phyloP scores from a whole-genome alignment of 192 early-diverging fungal species.

The Backusella westeae region DNA sequence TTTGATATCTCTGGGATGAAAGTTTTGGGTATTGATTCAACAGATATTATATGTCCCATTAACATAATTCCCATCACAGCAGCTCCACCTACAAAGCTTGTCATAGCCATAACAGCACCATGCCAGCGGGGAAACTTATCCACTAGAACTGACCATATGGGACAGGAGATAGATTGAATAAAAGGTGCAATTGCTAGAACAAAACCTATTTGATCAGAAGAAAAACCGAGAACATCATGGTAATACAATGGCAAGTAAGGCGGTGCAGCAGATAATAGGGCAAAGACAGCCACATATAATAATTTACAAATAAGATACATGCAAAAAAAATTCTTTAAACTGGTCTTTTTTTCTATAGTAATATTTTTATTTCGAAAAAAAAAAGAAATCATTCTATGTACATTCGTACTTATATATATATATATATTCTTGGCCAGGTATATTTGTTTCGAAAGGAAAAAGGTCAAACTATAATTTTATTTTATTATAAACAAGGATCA shows the following conservation, averaged over 20 bases:
- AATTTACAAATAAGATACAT: slow-evolving; percentile 26
- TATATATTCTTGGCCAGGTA: neutral
- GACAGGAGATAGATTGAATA: slow-evolving; percentile 35
- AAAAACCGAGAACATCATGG: slow-evolving; percentile 20
- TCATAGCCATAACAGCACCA: slow-evolving; percentile 22
- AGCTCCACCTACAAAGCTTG: slow-evolving; percentile 19
- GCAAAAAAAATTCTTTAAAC: neutral
- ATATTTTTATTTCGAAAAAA: neutral
- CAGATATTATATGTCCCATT: neutral
- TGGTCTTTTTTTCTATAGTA: neutral
- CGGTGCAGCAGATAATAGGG: slow-evolving; percentile 16
- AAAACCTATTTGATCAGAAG: slow-evolving; percentile 32
- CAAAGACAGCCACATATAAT: slow-evolving; percentile 27
- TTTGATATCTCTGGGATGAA: neutral
- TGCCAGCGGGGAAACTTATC: slow-evolving; percentile 31
- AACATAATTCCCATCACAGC: slow-evolving; percentile 24
- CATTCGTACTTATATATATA: neutral
- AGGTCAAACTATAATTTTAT: slow-evolving; percentile 8
- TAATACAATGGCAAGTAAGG: slow-evolving; percentile 38
- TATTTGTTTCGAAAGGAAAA: slow-evolving; percentile 15
- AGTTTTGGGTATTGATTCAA: neutral
- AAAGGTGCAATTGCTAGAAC: slow-evolving; percentile 40
- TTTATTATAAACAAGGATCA: slow-evolving; percentile 5
- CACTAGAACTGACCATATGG: slow-evolving; percentile 34
- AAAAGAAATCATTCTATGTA: neutral